Evolutionary conservation across 2,329 filamentous ascomycete genomes (phyloP), one percentile per base, ranked within the genome.

Genomic region (Aureobasidium mangrovei): DNA sequence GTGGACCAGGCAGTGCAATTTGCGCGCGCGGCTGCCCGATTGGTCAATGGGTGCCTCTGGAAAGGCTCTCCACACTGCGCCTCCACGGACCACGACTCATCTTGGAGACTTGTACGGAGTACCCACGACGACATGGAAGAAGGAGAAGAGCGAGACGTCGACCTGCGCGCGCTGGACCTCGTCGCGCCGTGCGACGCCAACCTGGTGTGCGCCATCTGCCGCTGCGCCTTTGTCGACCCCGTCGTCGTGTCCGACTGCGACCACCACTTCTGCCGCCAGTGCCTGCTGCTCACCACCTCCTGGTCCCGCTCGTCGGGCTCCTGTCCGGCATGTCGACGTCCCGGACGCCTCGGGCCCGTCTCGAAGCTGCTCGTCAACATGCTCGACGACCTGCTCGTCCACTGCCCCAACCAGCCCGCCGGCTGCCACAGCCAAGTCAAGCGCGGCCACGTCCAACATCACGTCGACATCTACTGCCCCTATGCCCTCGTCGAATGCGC

Each of bases 201-300:
- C 62, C 72, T 84, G 48, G 77, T 81, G 70, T 84, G 81, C 63
- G 75, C 80, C 12, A 84, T 84, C 59, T 84, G 81, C 65, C 79
- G 81, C 62, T 79, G 77, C 57, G 78, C 81, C 6, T 82, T 83
- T 61, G 74, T 83, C 53, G 70, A 75, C 51, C 81, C 81, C 1
- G 73, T 82, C 42, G 72, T 68, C 3, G 66, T 78, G 60, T 69
- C 81, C 45, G 72, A 77, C 59, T 84, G 81, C 67, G 79, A 83
- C 59, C 81, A 84, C 68, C 77, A 79, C 59, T 84, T 84, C 69
- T 84, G 81, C 67, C 70, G 74, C 53, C 73, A 77, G 27, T 84
- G 81, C 62, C 70, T 84, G 56, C 73, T 72, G 48, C 69, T 72
- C 42, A 73, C 73, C 10, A 75, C 76, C 63, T 66, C 67, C 42